Evolutionary conservation across 345 rosid genomes (phyloP), one percentile per base, ranked within the genome.

Genomic region (Eucalyptus polybractea): DNA sequence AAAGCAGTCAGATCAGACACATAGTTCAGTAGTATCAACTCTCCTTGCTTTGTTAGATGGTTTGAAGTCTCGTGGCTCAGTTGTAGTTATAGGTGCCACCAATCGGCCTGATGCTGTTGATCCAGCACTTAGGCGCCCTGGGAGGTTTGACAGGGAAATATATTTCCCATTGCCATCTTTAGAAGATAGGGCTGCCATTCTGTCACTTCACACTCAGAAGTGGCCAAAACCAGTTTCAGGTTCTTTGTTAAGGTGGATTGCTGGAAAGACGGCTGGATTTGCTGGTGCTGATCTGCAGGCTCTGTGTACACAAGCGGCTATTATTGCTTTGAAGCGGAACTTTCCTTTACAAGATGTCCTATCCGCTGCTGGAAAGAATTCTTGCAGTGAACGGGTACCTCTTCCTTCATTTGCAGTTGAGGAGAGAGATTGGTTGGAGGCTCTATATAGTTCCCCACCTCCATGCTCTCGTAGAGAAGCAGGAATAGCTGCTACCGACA

Each of bases 211-310:
- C 90, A 98, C 99, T 53, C 90, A 90, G 91, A 95, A 92, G 89
- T 98, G 99, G 99, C 99, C 98, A 24, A 98, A 97, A 93, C 97
- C 98, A 31, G 95, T 98, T 80, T 87, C 93, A 89, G 99, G 98
- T 89, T 93, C 94, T 88, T 92, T 98, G 91, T 97, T 96, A 86
- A 92, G 94, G 89, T 95, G 98, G 97, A 92, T 98, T 94, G 98
- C 99, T 37, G 93, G 91, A 91, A 92, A 94, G 94, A 96, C 99
- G 60, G 94, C 93, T 27, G 99, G 99, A 72, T 98, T 95, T 95
- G 99, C 98, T 91, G 99, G 99, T 93, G 98, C 99, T 58, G 99
- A 98, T 95, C 92, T 98, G 91, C 98, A 98, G 95, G 97, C 98
- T 88, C 99, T 98, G 88, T 98, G 99, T 91, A 96, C 99, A 56